A percentile compares a stretch with the other conserved stretches of the same genome.
phyloP scores from a whole-genome alignment of 2,329 filamentous ascomycete species.

The Fusarium newnesense region DNA sequence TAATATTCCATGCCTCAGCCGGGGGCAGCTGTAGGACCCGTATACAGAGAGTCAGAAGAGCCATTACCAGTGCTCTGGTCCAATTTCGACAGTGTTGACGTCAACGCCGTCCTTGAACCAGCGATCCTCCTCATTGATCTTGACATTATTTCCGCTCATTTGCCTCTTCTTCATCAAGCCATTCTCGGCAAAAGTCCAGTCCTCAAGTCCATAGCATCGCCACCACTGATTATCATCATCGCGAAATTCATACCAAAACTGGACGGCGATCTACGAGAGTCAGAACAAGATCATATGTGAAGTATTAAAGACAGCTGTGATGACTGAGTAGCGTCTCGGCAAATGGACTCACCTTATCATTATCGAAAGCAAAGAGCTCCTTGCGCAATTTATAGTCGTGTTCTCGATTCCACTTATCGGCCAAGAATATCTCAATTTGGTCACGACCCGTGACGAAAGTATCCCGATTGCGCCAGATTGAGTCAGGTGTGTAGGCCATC shows the following conservation, averaged over 20 bases:
- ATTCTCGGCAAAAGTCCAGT: slow-evolving; percentile 79
- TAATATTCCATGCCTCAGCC: not conserved
- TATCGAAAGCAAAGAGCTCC: slow-evolving; percentile 82
- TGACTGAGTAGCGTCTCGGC: accelerated
- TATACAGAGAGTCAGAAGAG: not conserved
- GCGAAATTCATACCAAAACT: slow-evolving; percentile 90
- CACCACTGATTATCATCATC: slow-evolving; percentile 80
- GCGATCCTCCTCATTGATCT: slow-evolving; percentile 68
- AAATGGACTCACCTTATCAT: slow-evolving; percentile 62
- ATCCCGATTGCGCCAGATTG: slow-evolving; percentile 83
- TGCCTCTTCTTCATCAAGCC: slow-evolving; percentile 78
- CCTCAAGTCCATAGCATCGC: slow-evolving; percentile 85
- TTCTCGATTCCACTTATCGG: slow-evolving; percentile 79
- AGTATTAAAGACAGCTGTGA: accelerated
- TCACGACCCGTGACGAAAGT: slow-evolving; percentile 75
- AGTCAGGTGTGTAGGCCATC: slow-evolving; percentile 78
- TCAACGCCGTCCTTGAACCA: slow-evolving; percentile 78
- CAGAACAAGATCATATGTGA: not conserved
- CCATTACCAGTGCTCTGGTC: slow-evolving; percentile 27
- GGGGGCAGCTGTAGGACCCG: not conserved
- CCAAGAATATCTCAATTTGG: slow-evolving; percentile 74
- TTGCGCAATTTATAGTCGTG: slow-evolving; percentile 79
- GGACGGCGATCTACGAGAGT: slow-evolving; percentile 74
- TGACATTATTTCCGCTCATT: slow-evolving; percentile 81
- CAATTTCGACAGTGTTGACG: slow-evolving; percentile 73